Conservation (phyloP, 768 basidiomycete species). For the Naematelia encephala region DNA sequence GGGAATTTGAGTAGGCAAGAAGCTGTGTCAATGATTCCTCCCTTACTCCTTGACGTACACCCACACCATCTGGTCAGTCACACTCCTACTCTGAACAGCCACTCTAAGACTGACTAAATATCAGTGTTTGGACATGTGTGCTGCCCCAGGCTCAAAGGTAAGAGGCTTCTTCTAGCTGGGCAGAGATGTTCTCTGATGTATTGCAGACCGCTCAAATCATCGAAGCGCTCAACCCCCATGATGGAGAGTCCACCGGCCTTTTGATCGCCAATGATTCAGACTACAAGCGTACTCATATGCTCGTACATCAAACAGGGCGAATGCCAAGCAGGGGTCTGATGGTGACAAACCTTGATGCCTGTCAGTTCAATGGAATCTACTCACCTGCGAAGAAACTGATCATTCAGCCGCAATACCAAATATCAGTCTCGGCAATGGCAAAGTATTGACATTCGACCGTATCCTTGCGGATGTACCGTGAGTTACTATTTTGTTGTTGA, state of each 20-base stretch:
- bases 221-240: conserved; percentile 84
- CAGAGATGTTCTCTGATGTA: background rate
- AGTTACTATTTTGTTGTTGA: conserved; percentile 8
- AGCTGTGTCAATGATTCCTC: conserved; percentile 98
- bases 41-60: conserved; percentile 87
- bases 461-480: conserved; percentile 94
- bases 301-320: conserved; percentile 95
- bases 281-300: conserved; percentile 86
- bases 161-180: conserved; percentile 3
- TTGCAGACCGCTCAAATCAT: conserved; percentile 86
- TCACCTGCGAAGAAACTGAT: background rate
- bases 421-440: conserved; percentile 40
- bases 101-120: background rate
- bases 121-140: conserved; percentile 84
- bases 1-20: conserved; percentile 96
- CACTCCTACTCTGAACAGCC: background rate
- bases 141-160: conserved; percentile 95
- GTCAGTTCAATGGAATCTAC: conserved; percentile 55
- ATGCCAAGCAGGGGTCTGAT: conserved; percentile 86
- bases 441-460: conserved; percentile 74
- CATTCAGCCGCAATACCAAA: conserved; percentile 22
- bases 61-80: conserved; percentile 69
- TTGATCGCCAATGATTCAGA: conserved; percentile 95
- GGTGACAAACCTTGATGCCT: conserved; percentile 95
- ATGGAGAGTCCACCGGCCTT: conserved; percentile 70